These are phyloP conservation scores for Huntiella abstrusa DNA, from an alignment of 2,329 filamentous ascomycete genomes.

Conservation along the genomic window DNA sequence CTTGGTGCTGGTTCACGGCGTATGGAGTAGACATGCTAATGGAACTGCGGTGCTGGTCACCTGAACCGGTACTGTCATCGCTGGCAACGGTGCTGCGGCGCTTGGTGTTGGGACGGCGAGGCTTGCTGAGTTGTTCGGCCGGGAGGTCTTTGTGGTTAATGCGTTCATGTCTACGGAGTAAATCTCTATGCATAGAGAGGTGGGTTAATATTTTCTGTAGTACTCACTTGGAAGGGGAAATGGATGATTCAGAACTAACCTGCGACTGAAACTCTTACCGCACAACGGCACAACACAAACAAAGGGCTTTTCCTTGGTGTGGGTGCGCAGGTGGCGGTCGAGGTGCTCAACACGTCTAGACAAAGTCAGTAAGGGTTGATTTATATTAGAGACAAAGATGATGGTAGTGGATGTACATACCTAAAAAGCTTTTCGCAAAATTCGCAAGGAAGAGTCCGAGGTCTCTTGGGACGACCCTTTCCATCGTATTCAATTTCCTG, in stretches of 20 bases:
- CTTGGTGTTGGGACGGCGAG: slow-evolving; percentile 16
- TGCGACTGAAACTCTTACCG: slow-evolving; percentile 42
- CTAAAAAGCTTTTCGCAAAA: slow-evolving; percentile 45
- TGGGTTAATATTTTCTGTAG: no score
- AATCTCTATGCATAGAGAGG: slow-evolving; percentile 26
- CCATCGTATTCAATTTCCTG: slow-evolving; percentile 18
- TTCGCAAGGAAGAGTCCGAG: slow-evolving; percentile 42
- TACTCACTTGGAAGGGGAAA: neutral
- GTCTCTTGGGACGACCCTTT: slow-evolving; percentile 34
- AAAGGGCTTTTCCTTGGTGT: slow-evolving; percentile 48
- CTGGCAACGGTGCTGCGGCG: neutral
- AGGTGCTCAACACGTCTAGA: slow-evolving; percentile 44
- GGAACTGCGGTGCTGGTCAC: no score
- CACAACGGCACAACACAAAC: slow-evolving; percentile 39
- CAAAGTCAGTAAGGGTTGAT: neutral
- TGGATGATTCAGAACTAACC: slow-evolving; percentile 24
- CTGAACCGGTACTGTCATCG: neutral
- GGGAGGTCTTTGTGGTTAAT: slow-evolving; percentile 37
- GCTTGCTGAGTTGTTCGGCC: slow-evolving; percentile 15
- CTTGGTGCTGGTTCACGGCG: no score
- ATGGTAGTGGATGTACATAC: slow-evolving; percentile 21
- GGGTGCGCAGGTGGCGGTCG: slow-evolving; percentile 43
- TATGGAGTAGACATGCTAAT: no score
- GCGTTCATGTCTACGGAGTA: slow-evolving; percentile 45
- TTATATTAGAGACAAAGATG: slow-evolving; percentile 6